Evolutionary conservation across 1,284 basidiomycete species (phyloP), one percentile per base, ranked within the genome.

Genomic region (Rhodotorula sp.): DNA sequence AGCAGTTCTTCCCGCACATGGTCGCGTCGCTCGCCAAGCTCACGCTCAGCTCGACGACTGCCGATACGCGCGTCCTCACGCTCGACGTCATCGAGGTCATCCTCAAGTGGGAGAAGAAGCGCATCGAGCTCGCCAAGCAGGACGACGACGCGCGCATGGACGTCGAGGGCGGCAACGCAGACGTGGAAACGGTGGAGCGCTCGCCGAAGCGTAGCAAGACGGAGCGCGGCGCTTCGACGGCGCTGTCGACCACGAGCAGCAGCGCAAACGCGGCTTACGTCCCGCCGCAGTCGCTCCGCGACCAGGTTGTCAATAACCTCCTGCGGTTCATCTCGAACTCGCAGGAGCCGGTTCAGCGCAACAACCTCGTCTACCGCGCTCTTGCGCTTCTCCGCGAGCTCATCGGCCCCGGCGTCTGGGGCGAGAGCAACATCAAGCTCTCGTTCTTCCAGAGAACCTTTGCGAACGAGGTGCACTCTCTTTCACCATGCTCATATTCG

Each of bases 1-100:
- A 93, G 25, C 85, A 97, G 46, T 99, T 99, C 81, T 88, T 99
- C n/a, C 92, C 94, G 0, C 92, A 97, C 80, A 94, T 99, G 83
- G 91, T 95, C 71, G 91, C 91, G 80, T 92, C 91, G 48, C 84
- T 99, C 70, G 87, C 87, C 66, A 96, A 94, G 82, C 86, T 99
- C 29, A 94, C 94, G 36, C 87, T 97, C 76, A 87, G 89, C 3
- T 83, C 87, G 10, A 86, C 88, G 22, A 88, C 92, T 8, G 81
- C 85, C 39, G 97, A 99, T 78, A 90, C 91, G 34, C 89, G 94
- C 50, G 83, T 89, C 54, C 78, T 83, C n/a, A 80, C 81, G 6
- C 78, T 83, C 50, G 82, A 83, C 51, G 77, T 83, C 27, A 81
- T 83, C 64, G 83, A 83, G 69, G 74, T 83, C 39, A 78, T 84